These are phyloP conservation scores for Colletotrichum sidae DNA, from an alignment of 2,329 filamentous ascomycete species.

Conservation along the genomic window DNA sequence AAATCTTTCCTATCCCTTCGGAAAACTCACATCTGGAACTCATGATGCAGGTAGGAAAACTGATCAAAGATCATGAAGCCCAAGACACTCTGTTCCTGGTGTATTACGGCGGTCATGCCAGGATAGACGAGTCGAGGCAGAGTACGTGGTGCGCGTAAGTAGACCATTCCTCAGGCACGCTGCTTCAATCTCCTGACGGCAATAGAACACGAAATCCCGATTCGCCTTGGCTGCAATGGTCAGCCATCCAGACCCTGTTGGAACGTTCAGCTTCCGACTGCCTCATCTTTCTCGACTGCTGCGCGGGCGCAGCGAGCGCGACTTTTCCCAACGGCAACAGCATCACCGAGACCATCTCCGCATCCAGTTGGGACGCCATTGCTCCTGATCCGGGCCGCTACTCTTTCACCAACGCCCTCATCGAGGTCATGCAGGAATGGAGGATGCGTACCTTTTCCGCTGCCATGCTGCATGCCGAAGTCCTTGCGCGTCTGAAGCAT, in stretches of 20 bases:
- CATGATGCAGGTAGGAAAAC: conserved; percentile 66
- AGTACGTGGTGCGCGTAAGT: conserved; percentile 71
- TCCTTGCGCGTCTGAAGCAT: conserved; percentile 70
- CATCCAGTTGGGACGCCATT: conserved; percentile 71
- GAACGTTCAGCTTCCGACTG: conserved; percentile 69
- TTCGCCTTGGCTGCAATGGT: conserved; percentile 71
- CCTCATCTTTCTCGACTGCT: conserved; percentile 69
- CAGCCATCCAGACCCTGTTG: conserved; percentile 69
- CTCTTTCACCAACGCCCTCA: conserved; percentile 69
- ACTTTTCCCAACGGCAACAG: conserved; percentile 69
- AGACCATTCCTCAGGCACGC: background rate
- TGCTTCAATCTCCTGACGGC: background rate
- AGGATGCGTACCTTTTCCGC: conserved; percentile 65
- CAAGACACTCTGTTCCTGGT: conserved; percentile 67
- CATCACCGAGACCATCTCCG: conserved; percentile 72
- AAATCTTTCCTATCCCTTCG: conserved; percentile 68
- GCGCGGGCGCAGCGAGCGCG: conserved; percentile 69
- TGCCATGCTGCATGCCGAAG: conserved; percentile 71
- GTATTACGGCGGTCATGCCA: conserved; percentile 71
- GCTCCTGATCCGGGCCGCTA: conserved; percentile 69
- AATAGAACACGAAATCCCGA: conserved; percentile 60
- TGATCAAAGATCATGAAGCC: conserved; percentile 68
- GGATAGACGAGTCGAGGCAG: conserved; percentile 69
- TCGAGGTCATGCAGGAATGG: conserved; percentile 70
- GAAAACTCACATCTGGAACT: conserved; percentile 69